A percentile compares a stretch with the other conserved stretches of the same genome.
Evolutionary conservation across 2,329 filamentous ascomycete genomes (phyloP).

Genomic region (Penicillium sp.): DNA sequence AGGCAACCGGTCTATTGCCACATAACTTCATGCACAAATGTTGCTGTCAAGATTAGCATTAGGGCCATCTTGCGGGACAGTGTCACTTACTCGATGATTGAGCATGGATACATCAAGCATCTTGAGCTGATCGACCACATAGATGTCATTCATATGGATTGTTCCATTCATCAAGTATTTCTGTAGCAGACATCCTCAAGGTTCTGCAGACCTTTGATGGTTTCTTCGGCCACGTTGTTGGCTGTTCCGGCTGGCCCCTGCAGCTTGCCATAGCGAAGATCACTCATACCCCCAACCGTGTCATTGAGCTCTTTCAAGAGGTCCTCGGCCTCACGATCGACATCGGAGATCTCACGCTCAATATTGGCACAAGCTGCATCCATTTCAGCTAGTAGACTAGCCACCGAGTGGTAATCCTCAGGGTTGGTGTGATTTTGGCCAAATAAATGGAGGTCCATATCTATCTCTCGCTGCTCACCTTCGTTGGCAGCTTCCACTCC

Average conservation of each 20-base stretch:
- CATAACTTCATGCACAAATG: background rate
- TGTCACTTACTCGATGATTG: background rate
- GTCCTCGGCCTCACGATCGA: conserved; percentile 60
- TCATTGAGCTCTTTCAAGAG: conserved; percentile 59
- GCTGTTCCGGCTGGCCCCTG: conserved; percentile 50
- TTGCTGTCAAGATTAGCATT: background rate
- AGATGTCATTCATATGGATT: background rate
- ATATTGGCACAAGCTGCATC: conserved; percentile 61
- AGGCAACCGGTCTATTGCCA: background rate
- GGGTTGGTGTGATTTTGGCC: conserved; percentile 43
- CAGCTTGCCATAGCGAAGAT: conserved; percentile 74
- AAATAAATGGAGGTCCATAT: conserved; percentile 56
- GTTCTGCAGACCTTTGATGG: conserved; percentile 60
- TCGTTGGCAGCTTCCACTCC: conserved; percentile 32
- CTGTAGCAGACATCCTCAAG: conserved; percentile 59
- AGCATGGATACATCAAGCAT: background rate
- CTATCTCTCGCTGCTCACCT: conserved; percentile 37
- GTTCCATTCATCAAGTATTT: conserved; percentile 10
- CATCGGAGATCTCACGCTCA: conserved; percentile 60
- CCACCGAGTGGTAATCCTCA: conserved; percentile 55
- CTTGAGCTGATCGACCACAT: background rate
- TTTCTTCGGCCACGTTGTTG: conserved; percentile 57
- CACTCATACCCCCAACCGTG: conserved; percentile 68
- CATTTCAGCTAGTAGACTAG: conserved; percentile 63
- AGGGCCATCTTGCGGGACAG: background rate